Percentiles rank a stretch among this genome's conserved stretches.
Evolutionary conservation across 495 filamentous ascomycete genomes (phyloP).

Genomic region (Aspergillus egyptiacus): DNA sequence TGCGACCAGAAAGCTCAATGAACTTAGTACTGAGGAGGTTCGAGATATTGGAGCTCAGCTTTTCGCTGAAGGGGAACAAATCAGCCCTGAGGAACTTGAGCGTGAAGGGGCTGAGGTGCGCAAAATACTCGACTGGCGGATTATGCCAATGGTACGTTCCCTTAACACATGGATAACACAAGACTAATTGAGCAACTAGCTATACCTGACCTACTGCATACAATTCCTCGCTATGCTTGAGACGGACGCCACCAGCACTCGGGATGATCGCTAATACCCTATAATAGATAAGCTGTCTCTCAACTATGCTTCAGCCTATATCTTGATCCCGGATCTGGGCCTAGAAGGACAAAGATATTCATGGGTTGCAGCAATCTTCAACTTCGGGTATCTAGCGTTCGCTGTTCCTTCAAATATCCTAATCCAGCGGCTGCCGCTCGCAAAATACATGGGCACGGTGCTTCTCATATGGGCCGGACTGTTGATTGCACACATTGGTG

Average conservation of each 20-base stretch:
- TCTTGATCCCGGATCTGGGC: constrained; percentile 31
- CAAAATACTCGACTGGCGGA: constrained; percentile 30
- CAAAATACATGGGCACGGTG: constrained; percentile 53
- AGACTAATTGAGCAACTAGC: constrained; percentile 11
- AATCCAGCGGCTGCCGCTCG: constrained; percentile 51
- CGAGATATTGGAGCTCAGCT: constrained; percentile 22
- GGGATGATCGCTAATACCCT: background rate
- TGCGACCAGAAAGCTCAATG: constrained; percentile 13
- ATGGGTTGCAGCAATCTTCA: constrained; percentile 48
- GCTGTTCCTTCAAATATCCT: constrained; percentile 37
- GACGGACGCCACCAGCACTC: background rate
- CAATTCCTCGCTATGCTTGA: constrained; percentile 28
- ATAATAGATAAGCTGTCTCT: constrained; percentile 29
- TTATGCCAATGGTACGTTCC: constrained; percentile 28
- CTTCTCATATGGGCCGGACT: constrained; percentile 55
- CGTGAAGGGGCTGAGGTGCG: constrained; percentile 27
- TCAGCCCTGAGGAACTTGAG: constrained; percentile 30
- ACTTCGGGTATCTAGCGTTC: constrained; percentile 43
- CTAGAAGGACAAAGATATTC: constrained; percentile 51
- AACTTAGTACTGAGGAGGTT: constrained; percentile 26
- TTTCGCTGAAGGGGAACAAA: constrained; percentile 28
- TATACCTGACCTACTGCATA: constrained; percentile 36
- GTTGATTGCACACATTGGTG: constrained; percentile 51
- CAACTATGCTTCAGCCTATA: constrained; percentile 40
- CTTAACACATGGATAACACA: background rate